phyloP scores from a whole-genome alignment of 495 filamentous ascomycete genomes.

The Penicillium mononematosum region DNA sequence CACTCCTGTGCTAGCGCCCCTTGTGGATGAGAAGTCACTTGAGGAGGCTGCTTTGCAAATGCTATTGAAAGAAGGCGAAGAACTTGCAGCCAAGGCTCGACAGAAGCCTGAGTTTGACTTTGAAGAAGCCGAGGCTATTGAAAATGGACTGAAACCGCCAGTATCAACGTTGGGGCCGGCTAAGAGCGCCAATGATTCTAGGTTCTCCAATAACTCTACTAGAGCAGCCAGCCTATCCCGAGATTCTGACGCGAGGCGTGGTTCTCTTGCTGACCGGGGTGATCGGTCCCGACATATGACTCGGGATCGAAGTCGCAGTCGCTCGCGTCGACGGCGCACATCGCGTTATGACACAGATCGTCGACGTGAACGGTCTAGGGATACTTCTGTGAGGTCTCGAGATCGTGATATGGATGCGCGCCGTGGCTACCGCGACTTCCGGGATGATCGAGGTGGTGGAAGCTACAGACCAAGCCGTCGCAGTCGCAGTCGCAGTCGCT shows the following conservation, averaged over 20 bases:
- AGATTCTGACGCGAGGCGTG: conserved; percentile 27
- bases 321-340: conserved; percentile 29
- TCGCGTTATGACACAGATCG: conserved; percentile 39
- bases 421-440: conserved; percentile 38
- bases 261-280: conserved; percentile 33
- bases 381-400: conserved; percentile 36
- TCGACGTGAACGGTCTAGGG: conserved; percentile 35
- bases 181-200: conserved; percentile 31
- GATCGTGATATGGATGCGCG: conserved; percentile 40
- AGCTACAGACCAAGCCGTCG: conserved; percentile 40
- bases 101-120: conserved; percentile 60
- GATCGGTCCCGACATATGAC: conserved; percentile 26
- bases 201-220: conserved; percentile 31
- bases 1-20: conserved; percentile 37
- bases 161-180: conserved; percentile 19
- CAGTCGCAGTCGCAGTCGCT: conserved; percentile 45
- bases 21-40: conserved; percentile 56
- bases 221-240: conserved; percentile 31
- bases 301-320: conserved; percentile 38
- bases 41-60: conserved; percentile 56
- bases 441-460: conserved; percentile 31
- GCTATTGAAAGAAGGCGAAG: conserved; percentile 59
- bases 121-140: conserved; percentile 49
- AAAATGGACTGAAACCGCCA: conserved; percentile 43
- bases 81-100: conserved; percentile 58